phyloP scores from a whole-genome alignment of 768 basidiomycete species.

The Tylopilus balloui region DNA sequence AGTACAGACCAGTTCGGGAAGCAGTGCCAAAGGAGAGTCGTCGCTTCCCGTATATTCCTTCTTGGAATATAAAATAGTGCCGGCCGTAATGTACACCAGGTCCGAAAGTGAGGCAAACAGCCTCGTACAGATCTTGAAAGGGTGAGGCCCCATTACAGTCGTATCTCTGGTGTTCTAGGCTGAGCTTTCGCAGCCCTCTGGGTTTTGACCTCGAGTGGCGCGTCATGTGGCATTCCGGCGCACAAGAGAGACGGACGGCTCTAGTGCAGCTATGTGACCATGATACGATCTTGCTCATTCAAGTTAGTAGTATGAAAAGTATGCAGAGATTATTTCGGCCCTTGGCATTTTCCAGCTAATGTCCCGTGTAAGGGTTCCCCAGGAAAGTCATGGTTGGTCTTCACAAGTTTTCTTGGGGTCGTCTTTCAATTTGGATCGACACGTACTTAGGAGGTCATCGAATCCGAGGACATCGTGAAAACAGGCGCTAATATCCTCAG shows the following conservation, averaged over 20 bases:
- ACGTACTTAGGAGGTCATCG: conserved; percentile 41
- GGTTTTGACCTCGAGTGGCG: conserved; percentile 54
- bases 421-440: neutral
- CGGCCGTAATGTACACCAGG: conserved; percentile 38
- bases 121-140: conserved; percentile 34
- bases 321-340: neutral
- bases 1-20: neutral
- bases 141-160: conserved; percentile 25
- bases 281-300: conserved; percentile 42
- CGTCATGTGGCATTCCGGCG: conserved; percentile 31
- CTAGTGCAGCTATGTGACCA: conserved; percentile 45
- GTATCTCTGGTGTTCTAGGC: neutral
- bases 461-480: conserved; percentile 38
- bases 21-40: conserved; percentile 1
- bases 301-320: conserved; percentile 48
- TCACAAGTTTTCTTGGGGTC: neutral
- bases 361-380: conserved; percentile 37
- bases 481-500: conserved; percentile 47
- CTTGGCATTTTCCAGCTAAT: neutral
- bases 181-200: conserved; percentile 33
- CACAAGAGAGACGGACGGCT: conserved; percentile 36
- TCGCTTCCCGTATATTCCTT: conserved; percentile 37
- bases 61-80: conserved; percentile 25
- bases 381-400: conserved; percentile 36
- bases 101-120: conserved; percentile 41